Base-by-base conservation (phyloP, 129 eudicot genomes). In the Oenanthe sinensis region DNA sequence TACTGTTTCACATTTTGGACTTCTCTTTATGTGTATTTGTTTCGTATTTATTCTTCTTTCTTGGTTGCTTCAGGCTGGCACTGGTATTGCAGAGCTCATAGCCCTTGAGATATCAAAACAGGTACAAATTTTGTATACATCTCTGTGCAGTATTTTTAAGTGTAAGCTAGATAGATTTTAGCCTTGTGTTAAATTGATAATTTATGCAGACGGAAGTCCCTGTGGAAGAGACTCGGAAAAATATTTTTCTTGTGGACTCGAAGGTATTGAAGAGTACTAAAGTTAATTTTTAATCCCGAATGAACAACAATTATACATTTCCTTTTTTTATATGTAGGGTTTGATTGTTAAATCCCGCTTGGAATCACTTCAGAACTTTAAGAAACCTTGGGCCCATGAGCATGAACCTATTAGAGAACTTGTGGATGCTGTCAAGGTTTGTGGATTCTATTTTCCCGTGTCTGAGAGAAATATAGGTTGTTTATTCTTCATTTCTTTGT, bases 341-440 rank as follows among this genome's bases (percentile, higher is more conserved):
- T 84, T 96, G 83, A 96, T 96, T 50, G 96, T 96, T 80, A 86
- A 83, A 58, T 90, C 94, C 60, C 96, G 99, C 60, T 48, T 86
- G 85, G 96, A 90, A n/a, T 89, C 97, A 65, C 96, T 96, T 81
- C 99, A 96, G 63, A 96, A 92, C 84, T 96, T 92, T 78, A 96
- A 96, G 93, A 89, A 88, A 85, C 97, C 97, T 8, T 96, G 99
- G 99, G 99, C 99, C 81, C 99, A 95, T 79, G 97, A 95, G 24
- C 95, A 89, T 60, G 94, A 95, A 85, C 94, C 97, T 28, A 91
- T 95, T 75, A 77, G 39, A 28, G 77, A 78, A 13, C 85, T 96
- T 77, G 71, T 90, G 82, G 90, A 96, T 79, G 97, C 93, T 77
- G 96, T 96, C 26, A 92, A 96, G 95, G 99, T 96, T 58, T 62